Percentiles rank a stretch among this genome's conserved stretches.
phyloP scores from a whole-genome alignment of 176 grass and related monocot species.

The Eragrostis curvula region DNA sequence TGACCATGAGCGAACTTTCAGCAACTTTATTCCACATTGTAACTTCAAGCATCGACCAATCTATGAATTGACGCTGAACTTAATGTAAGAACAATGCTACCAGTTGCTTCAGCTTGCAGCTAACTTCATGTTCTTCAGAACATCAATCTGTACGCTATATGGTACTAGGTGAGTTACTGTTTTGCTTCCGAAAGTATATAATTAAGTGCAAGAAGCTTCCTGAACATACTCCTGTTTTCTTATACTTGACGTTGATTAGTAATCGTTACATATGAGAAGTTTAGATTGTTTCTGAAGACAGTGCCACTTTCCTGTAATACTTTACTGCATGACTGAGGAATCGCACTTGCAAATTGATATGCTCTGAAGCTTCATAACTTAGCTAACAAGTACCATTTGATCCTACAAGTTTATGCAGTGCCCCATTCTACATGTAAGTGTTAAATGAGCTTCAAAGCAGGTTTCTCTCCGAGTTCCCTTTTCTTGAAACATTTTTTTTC shows the following conservation, averaged over 20 bases:
- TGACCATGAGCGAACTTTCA: background rate
- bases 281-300: conserved; percentile 8
- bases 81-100: background rate
- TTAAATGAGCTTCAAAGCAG: conserved; percentile 14
- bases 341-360: background rate
- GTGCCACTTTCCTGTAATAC: background rate
- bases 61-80: background rate
- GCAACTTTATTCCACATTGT: background rate
- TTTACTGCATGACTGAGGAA: background rate
- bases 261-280: background rate
- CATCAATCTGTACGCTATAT: background rate
- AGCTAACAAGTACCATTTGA: background rate
- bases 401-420: conserved; percentile 5
- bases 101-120: background rate
- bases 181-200: no score
- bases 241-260: no score
- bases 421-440: background rate
- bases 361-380: background rate
- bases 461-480: conserved; percentile 8
- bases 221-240: no score
- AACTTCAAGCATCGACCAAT: background rate
- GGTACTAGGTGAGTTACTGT: no score
- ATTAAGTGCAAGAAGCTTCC: background rate
- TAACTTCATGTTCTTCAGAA: background rate
- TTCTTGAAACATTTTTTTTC: background rate